Conservation (phyloP, 2,329 filamentous ascomycete species). For the Chaetothyriales sp. region DNA sequence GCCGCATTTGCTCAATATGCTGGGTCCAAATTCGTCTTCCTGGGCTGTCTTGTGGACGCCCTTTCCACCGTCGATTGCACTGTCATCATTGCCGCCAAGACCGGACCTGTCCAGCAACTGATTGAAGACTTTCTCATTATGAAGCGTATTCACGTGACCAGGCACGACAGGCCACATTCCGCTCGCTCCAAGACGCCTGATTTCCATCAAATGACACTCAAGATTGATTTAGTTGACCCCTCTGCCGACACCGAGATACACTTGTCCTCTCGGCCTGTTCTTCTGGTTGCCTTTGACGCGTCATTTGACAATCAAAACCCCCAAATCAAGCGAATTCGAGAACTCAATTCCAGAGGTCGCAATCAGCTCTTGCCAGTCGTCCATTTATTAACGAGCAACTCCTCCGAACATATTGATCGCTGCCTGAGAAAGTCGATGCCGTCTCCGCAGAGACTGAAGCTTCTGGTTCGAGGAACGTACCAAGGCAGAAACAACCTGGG, state of each 20-base stretch:
- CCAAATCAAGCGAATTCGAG: slow-evolving; percentile 26
- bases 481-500: slow-evolving; percentile 14
- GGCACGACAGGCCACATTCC: slow-evolving; percentile 18
- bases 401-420: slow-evolving; percentile 32
- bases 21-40: slow-evolving; percentile 33
- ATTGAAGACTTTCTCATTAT: slow-evolving; percentile 31
- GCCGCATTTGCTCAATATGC: slow-evolving; percentile 35
- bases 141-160: slow-evolving; percentile 23
- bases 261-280: slow-evolving; percentile 21
- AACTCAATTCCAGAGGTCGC: slow-evolving; percentile 23
- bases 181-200: slow-evolving; percentile 8
- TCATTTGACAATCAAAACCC: slow-evolving; percentile 29
- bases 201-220: slow-evolving; percentile 18
- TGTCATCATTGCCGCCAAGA: slow-evolving; percentile 27
- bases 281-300: slow-evolving; percentile 33
- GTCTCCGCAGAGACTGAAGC: slow-evolving; percentile 12
- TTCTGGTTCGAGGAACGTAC: slow-evolving; percentile 14
- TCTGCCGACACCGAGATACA: slow-evolving; percentile 25
- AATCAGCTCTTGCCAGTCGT: slow-evolving; percentile 28
- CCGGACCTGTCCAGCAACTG: slow-evolving; percentile 25
- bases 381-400: slow-evolving; percentile 32
- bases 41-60: slow-evolving; percentile 29
- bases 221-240: slow-evolving; percentile 24
- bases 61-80: slow-evolving; percentile 25
- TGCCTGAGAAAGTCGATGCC: slow-evolving; percentile 25